Conservation (phyloP, 2,329 filamentous ascomycete species). For the Aschersonia sp. region DNA sequence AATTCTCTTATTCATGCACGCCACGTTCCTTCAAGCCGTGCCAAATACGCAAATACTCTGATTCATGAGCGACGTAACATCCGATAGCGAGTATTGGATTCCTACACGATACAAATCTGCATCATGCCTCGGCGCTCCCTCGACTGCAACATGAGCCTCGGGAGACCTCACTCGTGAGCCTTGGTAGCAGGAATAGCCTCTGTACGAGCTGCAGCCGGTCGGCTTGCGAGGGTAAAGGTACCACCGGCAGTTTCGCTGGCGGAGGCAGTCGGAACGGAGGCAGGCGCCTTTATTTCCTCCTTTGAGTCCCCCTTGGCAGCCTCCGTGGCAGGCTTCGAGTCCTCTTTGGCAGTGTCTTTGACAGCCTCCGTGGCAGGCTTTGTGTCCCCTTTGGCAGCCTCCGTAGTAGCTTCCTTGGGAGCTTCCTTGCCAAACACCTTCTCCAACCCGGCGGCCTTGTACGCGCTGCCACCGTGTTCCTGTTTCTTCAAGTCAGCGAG, state of each 20-base stretch:
- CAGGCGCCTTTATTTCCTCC: slow-evolving; percentile 2
- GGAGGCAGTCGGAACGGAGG: slow-evolving; percentile 1
- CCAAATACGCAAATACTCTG: too few species aligned
- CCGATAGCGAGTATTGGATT: too few species aligned
- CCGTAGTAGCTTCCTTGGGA: slow-evolving; percentile 11
- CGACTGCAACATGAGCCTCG: too few species aligned
- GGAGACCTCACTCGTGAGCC: slow-evolving; percentile 6
- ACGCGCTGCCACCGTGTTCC: slow-evolving; percentile 41
- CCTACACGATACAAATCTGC: too few species aligned
- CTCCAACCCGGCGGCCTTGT: slow-evolving; percentile 43
- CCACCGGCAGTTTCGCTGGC: slow-evolving; percentile 2
- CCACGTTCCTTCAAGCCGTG: too few species aligned
- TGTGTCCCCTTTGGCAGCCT: neutral
- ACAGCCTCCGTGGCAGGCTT: slow-evolving; percentile 3
- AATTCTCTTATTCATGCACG: too few species aligned
- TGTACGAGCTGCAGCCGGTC: slow-evolving; percentile 2
- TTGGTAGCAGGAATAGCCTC: slow-evolving; percentile 8
- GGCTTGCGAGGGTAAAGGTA: slow-evolving; percentile 1
- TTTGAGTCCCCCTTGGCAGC: too few species aligned
- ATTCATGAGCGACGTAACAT: too few species aligned
- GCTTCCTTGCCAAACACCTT: slow-evolving; percentile 42
- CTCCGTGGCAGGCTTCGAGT: too few species aligned
- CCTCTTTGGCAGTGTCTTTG: neutral
- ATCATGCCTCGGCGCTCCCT: too few species aligned
- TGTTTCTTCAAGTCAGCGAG: slow-evolving; percentile 77